These are phyloP conservation scores for Penicillium sp. DNA, from an alignment of 2,329 filamentous ascomycete species.

Conservation along the genomic window DNA sequence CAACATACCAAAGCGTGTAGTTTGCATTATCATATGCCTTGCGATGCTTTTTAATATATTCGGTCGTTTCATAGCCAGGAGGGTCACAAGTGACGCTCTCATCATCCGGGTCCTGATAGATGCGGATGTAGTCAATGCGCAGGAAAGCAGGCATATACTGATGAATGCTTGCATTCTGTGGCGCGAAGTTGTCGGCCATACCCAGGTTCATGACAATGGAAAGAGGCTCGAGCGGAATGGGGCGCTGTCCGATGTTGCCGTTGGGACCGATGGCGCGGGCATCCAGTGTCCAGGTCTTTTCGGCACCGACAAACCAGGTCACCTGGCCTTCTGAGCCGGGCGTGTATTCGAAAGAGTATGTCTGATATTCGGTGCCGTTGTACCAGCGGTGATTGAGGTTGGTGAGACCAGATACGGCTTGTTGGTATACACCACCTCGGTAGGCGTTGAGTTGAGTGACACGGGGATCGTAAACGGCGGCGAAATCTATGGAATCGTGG, in stretches of 20 bases:
- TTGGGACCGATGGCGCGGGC: conserved; percentile 62
- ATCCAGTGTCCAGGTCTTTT: conserved; percentile 64
- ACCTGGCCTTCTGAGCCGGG: conserved; percentile 61
- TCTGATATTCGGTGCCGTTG: conserved; percentile 62
- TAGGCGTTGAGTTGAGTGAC: conserved; percentile 61
- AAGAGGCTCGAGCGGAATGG: conserved; percentile 67
- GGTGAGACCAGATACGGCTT: conserved; percentile 61
- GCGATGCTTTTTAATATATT: conserved; percentile 63
- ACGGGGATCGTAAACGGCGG: conserved; percentile 62
- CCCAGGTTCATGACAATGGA: conserved; percentile 67
- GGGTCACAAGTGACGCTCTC: conserved; percentile 67
- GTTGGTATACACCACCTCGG: conserved; percentile 61
- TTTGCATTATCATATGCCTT: conserved; percentile 64
- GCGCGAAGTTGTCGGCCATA: conserved; percentile 66
- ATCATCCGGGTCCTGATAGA: conserved; percentile 64
- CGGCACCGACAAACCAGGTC: conserved; percentile 67
- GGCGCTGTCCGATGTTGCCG: conserved; percentile 66
- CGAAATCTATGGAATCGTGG: conserved; percentile 48
- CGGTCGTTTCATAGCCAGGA: conserved; percentile 63
- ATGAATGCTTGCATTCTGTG: conserved; percentile 58
- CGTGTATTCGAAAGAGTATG: conserved; percentile 63
- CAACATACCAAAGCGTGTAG: conserved; percentile 59
- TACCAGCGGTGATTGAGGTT: conserved; percentile 67
- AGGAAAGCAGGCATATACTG: conserved; percentile 62
- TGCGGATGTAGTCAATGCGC: conserved; percentile 68